phyloP scores from a whole-genome alignment of 306 rosid species.

The Benincasa hispida region DNA sequence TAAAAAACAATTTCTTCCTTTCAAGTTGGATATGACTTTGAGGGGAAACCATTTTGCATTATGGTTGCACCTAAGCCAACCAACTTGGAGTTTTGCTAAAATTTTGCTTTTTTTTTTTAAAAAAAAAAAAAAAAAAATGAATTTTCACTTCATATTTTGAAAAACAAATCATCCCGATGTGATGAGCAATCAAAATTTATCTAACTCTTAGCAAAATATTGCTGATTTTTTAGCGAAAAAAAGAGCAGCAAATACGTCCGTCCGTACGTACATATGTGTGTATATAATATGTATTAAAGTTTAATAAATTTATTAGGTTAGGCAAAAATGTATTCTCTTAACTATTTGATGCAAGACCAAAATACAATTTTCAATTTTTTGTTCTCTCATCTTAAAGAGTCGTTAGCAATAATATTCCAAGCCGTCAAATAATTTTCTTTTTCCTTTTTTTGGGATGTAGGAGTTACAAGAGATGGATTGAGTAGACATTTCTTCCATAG shows the following conservation, averaged over 20 bases:
- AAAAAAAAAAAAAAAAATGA: too few species aligned
- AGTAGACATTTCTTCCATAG: constrained; percentile 94
- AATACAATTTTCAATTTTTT: neutral
- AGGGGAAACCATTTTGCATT: neutral
- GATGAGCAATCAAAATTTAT: neutral
- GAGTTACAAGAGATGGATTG: constrained; percentile 91
- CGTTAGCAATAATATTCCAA: neutral
- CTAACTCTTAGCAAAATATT: too few species aligned
- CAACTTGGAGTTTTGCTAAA: constrained; percentile 2
- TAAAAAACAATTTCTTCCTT: neutral
- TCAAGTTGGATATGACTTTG: constrained; percentile 10
- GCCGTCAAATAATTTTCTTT: neutral
- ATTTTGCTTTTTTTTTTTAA: neutral
- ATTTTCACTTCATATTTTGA: too few species aligned
- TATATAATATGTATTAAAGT: too few species aligned
- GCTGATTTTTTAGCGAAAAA: too few species aligned
- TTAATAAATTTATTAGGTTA: too few species aligned
- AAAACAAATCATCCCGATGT: neutral
- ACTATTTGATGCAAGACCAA: neutral
- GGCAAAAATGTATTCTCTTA: too few species aligned
- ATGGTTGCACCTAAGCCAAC: constrained; percentile 37
- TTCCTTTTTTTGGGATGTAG: constrained; percentile 13
- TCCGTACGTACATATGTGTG: too few species aligned
- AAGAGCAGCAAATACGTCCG: too few species aligned
- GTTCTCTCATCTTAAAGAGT: neutral